phyloP scores from a whole-genome alignment of 1,139 yeast genomes.

The Saccharomyces pastorianus region DNA sequence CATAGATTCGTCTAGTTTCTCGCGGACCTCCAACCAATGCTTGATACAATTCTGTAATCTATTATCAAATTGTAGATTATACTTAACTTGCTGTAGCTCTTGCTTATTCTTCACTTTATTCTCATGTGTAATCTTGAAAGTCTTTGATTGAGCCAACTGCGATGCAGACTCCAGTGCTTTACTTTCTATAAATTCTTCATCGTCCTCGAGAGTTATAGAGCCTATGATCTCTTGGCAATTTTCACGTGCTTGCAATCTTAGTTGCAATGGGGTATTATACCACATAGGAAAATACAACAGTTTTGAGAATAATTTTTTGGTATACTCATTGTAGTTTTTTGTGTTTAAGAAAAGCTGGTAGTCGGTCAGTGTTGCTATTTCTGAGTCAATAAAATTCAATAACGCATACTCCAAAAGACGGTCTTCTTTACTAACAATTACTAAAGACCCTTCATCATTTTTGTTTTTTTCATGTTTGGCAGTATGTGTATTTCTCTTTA shows the following conservation, averaged over 20 bases:
- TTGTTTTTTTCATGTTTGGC: background rate
- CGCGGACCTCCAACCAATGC: conserved; percentile 17
- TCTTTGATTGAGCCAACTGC: conserved; percentile 25
- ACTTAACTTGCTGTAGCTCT: conserved; percentile 43
- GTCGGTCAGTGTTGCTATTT: conserved; percentile 34
- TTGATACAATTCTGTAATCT: conserved; percentile 14
- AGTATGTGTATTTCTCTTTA: conserved; percentile 14
- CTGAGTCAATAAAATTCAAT: conserved; percentile 18
- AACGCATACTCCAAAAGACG: conserved; percentile 16
- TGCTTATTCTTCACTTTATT: conserved; percentile 16
- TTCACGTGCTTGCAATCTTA: conserved; percentile 42
- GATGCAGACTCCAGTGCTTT: conserved; percentile 9
- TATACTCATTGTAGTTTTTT: conserved; percentile 55
- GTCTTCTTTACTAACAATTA: background rate
- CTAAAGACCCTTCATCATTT: conserved; percentile 1
- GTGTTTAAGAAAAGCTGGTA: conserved; percentile 56
- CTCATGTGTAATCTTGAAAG: conserved; percentile 19
- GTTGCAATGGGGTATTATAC: conserved; percentile 62
- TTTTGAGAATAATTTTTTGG: conserved; percentile 51
- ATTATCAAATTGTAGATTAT: conserved; percentile 34
- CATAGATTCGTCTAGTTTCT: conserved; percentile 5
- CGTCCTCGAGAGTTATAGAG: conserved; percentile 8
- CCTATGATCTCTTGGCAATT: conserved; percentile 35
- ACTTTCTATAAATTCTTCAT: conserved; percentile 11
- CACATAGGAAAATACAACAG: conserved; percentile 79